Base-by-base conservation (phyloP, 192 early-diverging fungal genomes). In the Linnemannia exigua region DNA sequence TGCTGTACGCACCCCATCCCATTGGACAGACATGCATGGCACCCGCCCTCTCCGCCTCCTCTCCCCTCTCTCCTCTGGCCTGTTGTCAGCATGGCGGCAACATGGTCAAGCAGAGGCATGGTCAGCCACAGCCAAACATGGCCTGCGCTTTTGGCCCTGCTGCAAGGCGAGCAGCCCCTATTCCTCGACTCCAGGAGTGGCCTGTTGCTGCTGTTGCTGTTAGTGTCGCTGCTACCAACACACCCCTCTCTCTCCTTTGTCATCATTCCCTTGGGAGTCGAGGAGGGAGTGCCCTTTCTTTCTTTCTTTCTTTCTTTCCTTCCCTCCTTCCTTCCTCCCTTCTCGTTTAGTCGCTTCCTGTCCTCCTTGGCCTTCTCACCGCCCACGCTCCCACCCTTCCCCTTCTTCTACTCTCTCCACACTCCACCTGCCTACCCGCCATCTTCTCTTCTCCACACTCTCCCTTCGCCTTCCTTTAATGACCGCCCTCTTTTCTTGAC, bases 121-220 rank as follows among this genome's bases (percentile, higher is more conserved):
- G n/a, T n/a, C n/a, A n/a, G n/a, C n/a, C n/a, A n/a, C n/a, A n/a
- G n/a, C n/a, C n/a, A n/a, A 63, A 63, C 58, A 63, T 63, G 58
- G 54, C 31, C 58, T 63, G 58, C 58, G 58, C 58, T 63, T 63
- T 63, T 63, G 58, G 58, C 28, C 58, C 58, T 63, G 58, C 28
- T 63, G 58, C 58, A 33, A 22, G 58, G 28, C 58, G 28, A 25
- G 52, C 52, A 25, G 52, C 11, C n/a, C n/a, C 52, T 54, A 25
- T 52, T 17, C 50, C 7, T 22, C 19, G 22, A 4, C 50, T 19
- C 22, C 2, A 14, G 17, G 17, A 14, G 48, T 54, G 51, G 51
- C 48, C 48, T 54, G 22, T 54, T 25, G 6, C 52, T n/a, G 8
- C 1, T 54, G 9, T 3, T 17, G 16, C 48, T 52, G 51, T 7